Evolutionary conservation across 1,284 basidiomycete species (phyloP), one percentile per base, ranked within the genome.

Genomic region (Porphyrellus sp.): DNA sequence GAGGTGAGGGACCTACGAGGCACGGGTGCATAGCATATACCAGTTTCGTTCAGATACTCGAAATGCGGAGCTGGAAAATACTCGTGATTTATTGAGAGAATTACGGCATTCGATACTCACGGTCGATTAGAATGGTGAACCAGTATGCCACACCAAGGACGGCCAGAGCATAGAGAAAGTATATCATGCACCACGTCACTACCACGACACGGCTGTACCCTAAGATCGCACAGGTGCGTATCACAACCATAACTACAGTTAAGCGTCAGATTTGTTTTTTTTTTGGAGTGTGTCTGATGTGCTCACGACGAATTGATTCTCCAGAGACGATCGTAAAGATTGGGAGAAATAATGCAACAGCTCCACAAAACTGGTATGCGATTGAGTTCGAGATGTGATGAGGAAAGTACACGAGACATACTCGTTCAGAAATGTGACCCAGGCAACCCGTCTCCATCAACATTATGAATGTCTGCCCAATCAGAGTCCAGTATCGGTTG

Each of bases 241-340:
- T 48, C 4, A 54, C 43, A 12, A 68, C 65, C 34, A 65, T 47
- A 15, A 65, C 63, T 67, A 28, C 3, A 25, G 7, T 16, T 7
- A 0, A 12, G 13, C 2, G 13, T 62, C n/a, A 42, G 44, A 30
- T n/a, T 23, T 11, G 4, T 27, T 5, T 2, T 27, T 5, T 2
- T 23, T 28, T 38, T 3, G 16, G 0, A 34, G 15, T 5, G 7
- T 11, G 1, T 27, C 7, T 13, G 20, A 24, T 4, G 37, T 30
- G 48, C 63, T 57, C 40, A 68, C 63, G 42, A 5, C 63, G 66
- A 9, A 65, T 53, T 0, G 63, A 61, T 44, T 67, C 63, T 15
- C 56, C 54, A 2, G 62, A 61, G 9, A 63, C 24, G 33, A 63
- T 33, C 4, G 37, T 16, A 46, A 56, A 57, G 8, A 50, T 33